phyloP scores from a whole-genome alignment of 2,329 filamentous ascomycete genomes.

The Trichoderma brevicompactum region DNA sequence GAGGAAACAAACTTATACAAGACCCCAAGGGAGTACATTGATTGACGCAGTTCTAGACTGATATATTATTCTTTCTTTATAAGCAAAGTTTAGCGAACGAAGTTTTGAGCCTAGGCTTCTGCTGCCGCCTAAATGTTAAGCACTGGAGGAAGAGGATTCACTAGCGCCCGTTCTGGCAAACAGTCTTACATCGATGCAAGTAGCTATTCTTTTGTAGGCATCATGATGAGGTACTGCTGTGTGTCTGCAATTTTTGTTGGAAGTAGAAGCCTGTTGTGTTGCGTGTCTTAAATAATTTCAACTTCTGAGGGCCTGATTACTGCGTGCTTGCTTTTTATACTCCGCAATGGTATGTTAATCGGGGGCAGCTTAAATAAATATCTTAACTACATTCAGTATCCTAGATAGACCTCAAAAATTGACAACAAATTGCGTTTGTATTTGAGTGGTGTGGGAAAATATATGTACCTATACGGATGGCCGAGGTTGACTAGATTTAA shows the following conservation, averaged over 20 bases:
- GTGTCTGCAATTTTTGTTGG: not conserved
- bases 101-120: no score
- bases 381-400: no score
- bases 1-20: no score
- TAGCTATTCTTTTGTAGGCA: not conserved
- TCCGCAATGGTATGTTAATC: not conserved
- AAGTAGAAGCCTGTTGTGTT: not conserved
- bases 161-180: not conserved
- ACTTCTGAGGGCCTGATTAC: not conserved
- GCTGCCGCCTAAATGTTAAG: not conserved
- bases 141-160: not conserved
- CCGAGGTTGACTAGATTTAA: not conserved
- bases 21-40: no score
- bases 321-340: not conserved
- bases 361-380: no score
- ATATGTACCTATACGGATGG: not conserved
- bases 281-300: not conserved
- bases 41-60: no score
- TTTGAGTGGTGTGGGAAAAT: not conserved
- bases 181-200: not conserved
- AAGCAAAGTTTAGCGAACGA: no score
- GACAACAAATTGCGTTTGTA: not conserved
- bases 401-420: not conserved
- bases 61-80: no score
- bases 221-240: not conserved